Evolutionary conservation across 2,329 filamentous ascomycete genomes (phyloP).

Genomic region (Botrytis paeoniae): DNA sequence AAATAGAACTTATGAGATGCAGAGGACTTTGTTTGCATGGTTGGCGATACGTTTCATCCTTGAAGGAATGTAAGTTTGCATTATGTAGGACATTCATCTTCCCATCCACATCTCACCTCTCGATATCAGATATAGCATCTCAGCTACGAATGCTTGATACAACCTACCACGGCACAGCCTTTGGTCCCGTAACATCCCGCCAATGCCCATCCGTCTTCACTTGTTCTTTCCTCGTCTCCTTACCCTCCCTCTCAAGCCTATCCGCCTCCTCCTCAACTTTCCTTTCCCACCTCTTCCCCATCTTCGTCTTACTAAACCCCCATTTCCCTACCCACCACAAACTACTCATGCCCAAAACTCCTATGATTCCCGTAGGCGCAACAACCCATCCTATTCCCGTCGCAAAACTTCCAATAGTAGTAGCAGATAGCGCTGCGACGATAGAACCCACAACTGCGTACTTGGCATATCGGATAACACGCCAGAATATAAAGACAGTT

Average conservation of each 20-base stretch:
- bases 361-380: conserved; percentile 34
- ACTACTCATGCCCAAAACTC: conserved; percentile 32
- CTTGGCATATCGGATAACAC: conserved; percentile 37
- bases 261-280: conserved; percentile 26
- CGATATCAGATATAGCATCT: neutral
- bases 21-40: neutral
- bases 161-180: conserved; percentile 34
- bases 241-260: conserved; percentile 16
- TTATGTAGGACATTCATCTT: neutral
- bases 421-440: conserved; percentile 34
- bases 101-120: neutral
- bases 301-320: conserved; percentile 35
- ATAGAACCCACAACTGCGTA: conserved; percentile 35
- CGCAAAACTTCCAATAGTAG: conserved; percentile 34
- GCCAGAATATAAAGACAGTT: conserved; percentile 37
- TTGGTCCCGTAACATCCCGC: conserved; percentile 35
- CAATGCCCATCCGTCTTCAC: conserved; percentile 35
- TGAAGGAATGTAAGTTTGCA: neutral
- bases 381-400: conserved; percentile 35
- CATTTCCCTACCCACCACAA: conserved; percentile 36
- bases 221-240: conserved; percentile 25
- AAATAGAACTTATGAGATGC: neutral
- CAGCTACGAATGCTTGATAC: too few relatives aligned
- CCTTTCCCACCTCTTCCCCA: conserved; percentile 26
- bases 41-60: neutral